Evolutionary conservation across 768 basidiomycete species (phyloP), one percentile per base, ranked within the genome.

Genomic region (Neoboletus subvelutipes): DNA sequence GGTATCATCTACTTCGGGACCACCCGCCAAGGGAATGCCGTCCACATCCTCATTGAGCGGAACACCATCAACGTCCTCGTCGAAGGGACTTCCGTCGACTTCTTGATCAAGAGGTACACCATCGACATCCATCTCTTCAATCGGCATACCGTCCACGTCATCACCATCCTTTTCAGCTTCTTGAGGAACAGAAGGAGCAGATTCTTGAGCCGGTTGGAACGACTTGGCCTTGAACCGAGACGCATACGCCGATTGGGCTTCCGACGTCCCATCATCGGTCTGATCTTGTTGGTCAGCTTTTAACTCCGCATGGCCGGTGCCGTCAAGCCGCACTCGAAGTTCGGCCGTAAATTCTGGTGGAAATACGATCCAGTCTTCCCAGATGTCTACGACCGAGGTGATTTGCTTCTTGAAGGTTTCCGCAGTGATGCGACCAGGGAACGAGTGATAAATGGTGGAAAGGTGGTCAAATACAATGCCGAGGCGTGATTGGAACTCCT

Each of bases 331-430:
- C 52, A 73, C 73, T 26, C 92, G 79, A 17, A 96, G 79, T 64
- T 88, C 85, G 2, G 79, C 67, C 0, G 90, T 94, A 65, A 90
- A 91, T 53, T 95, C 91, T 3, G 88, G 90, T 51, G 92, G 80
- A 69, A 98, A 98, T 33, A 98, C 91, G 56, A 98, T 95, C 94
- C 95, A 96, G 69, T 97, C 89, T 68, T 98, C 97, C 94, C 97
- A 98, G 31, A 98, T 88, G 66, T 98, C 95, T 6, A 98, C 81
- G 18, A 98, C 85, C 9, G 86, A 77, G 6, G 84, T 86, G 57
- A 98, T 92, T 72, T 98, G 93, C 62, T 88, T 88, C 76, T 90
- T 95, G 80, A 98, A 99, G 1, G 89, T 87, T 62, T 98, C 95
- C 13, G 96, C 96, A 2, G 94, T 96, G 70, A 99, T 94, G 49